These are phyloP conservation scores for Podospora sp. DNA, from an alignment of 495 filamentous ascomycete genomes.

Conservation along the genomic window DNA sequence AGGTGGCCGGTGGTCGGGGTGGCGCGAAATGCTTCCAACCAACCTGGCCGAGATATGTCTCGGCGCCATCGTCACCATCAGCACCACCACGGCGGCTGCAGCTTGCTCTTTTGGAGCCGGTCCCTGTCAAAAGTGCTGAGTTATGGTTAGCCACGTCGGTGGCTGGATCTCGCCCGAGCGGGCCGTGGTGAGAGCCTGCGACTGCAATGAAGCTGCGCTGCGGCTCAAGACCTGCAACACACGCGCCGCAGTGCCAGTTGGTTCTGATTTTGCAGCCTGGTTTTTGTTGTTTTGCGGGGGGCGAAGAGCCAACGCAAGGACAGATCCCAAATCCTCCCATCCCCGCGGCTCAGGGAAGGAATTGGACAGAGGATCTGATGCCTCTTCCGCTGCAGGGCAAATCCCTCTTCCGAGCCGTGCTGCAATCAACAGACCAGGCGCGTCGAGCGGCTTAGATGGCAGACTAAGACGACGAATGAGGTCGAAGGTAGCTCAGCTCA, in stretches of 20 bases:
- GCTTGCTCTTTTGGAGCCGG: neutral
- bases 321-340: neutral
- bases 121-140: neutral
- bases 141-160: neutral
- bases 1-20: neutral
- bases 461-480: neutral
- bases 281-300: neutral
- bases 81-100: neutral
- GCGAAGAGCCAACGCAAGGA: neutral
- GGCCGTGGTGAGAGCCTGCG: neutral
- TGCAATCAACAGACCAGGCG: neutral
- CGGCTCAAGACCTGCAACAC: neutral
- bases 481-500: neutral
- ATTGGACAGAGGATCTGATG: neutral
- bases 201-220: neutral
- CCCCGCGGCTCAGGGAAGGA: neutral
- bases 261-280: neutral
- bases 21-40: neutral
- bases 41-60: neutral
- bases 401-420: neutral
- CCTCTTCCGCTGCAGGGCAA: neutral
- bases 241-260: neutral
- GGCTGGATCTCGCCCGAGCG: neutral
- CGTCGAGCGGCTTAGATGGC: neutral
- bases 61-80: neutral